Conservation (phyloP, 2,329 filamentous ascomycete species). For the Botrytis hyacinthi region DNA sequence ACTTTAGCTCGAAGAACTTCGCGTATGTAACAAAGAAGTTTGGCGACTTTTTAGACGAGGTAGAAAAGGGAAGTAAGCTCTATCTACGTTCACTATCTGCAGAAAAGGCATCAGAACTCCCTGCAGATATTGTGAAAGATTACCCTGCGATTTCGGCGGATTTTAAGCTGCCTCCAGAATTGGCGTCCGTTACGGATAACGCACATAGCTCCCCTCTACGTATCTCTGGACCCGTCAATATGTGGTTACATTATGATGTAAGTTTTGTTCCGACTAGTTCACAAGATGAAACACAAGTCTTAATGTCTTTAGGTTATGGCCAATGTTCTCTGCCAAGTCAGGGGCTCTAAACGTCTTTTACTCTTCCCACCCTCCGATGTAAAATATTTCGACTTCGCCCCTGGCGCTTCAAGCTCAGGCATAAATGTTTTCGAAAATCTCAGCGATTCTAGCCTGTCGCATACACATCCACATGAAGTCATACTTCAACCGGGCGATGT, state of each 20-base stretch:
- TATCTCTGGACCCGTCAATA: constrained; percentile 74
- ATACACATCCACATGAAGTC: constrained; percentile 65
- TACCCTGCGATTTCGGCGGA: constrained; percentile 68
- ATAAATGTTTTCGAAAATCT: constrained; percentile 65
- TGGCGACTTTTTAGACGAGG: constrained; percentile 61
- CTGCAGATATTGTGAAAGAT: constrained; percentile 68
- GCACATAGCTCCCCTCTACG: constrained; percentile 76
- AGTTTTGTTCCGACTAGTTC: constrained; percentile 31
- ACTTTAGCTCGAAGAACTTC: constrained; percentile 83
- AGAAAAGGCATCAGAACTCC: constrained; percentile 63
- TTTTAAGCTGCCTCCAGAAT: constrained; percentile 64
- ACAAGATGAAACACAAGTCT: not conserved
- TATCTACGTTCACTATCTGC: constrained; percentile 79
- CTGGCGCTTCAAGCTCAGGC: constrained; percentile 77
- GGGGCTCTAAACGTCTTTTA: constrained; percentile 68
- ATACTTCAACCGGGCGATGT: constrained; percentile 69
- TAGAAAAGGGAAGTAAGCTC: constrained; percentile 57
- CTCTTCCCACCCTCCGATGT: constrained; percentile 80
- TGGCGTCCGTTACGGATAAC: constrained; percentile 58
- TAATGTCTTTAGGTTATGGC: constrained; percentile 65
- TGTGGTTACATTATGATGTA: constrained; percentile 91
- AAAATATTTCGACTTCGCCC: constrained; percentile 63
- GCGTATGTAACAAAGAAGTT: constrained; percentile 68
- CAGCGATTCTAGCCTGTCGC: constrained; percentile 42
- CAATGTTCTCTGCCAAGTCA: constrained; percentile 79